These are phyloP conservation scores for Lichenothelia convexa DNA, from an alignment of 495 filamentous ascomycete genomes.

Conservation along the genomic window DNA sequence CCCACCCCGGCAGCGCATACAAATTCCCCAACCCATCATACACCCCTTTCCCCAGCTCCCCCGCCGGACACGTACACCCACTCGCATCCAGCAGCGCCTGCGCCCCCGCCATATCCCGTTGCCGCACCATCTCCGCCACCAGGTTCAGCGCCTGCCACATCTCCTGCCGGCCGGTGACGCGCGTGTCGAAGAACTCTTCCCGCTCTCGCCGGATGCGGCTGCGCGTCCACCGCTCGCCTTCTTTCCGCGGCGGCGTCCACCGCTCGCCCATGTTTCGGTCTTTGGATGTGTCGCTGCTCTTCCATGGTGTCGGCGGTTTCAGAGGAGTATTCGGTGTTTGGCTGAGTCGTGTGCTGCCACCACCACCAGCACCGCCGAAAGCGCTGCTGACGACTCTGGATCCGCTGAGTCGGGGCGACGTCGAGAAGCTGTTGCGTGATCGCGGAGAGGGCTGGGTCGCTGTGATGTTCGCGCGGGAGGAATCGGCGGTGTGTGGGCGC, in stretches of 20 bases:
- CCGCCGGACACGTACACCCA: constrained; percentile 61
- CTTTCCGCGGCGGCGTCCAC: too few species aligned
- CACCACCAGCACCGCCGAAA: too few species aligned
- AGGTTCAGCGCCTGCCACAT: constrained; percentile 58
- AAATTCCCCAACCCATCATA: constrained; percentile 63
- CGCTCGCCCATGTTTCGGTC: too few species aligned
- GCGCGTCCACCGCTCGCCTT: constrained; percentile 29
- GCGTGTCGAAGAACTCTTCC: constrained; percentile 41
- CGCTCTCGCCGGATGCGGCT: constrained; percentile 18
- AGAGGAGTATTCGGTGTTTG: constrained; percentile 8
- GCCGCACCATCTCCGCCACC: constrained; percentile 45
- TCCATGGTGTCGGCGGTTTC: constrained; percentile 4
- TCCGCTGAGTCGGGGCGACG: constrained; percentile 2
- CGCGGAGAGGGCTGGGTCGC: constrained; percentile 1
- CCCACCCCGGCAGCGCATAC: constrained; percentile 59
- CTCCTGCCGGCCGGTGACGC: constrained; percentile 56
- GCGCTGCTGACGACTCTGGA: constrained; percentile 1
- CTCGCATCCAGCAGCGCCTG: constrained; percentile 63
- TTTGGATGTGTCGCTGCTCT: too few species aligned
- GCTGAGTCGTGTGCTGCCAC: too few species aligned
- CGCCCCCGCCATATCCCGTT: constrained; percentile 44
- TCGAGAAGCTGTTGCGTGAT: background rate
- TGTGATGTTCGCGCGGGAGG: constrained; percentile 8
- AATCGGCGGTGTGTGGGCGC: constrained; percentile 7
- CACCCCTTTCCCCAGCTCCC: constrained; percentile 34